These are phyloP conservation scores for Priceomyces medius DNA, from an alignment of 805 yeast species.

Conservation along the genomic window DNA sequence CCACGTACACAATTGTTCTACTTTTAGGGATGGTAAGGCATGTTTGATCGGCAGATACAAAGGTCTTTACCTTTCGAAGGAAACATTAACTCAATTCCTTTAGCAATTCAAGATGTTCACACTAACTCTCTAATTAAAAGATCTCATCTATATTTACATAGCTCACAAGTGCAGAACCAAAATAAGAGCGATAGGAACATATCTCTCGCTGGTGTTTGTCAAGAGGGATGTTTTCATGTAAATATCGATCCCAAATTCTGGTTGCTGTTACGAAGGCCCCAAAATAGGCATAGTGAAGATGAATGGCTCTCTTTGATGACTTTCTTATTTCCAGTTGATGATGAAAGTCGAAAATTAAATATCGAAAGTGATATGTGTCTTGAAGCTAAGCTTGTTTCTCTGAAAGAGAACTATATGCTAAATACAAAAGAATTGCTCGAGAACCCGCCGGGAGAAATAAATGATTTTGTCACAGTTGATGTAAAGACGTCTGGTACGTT, in stretches of 20 bases:
- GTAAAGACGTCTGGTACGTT: constrained; percentile 23
- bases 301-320: constrained; percentile 19
- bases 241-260: constrained; percentile 11
- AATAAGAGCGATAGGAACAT: constrained; percentile 11
- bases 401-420: constrained; percentile 18
- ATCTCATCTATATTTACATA: constrained; percentile 18
- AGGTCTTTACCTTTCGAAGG: constrained; percentile 6
- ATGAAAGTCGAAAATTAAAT: not conserved
- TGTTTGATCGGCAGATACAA: not conserved
- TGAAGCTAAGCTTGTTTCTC: constrained; percentile 24
- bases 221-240: constrained; percentile 21
- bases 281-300: constrained; percentile 10
- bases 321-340: constrained; percentile 19
- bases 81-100: constrained; percentile 14
- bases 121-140: constrained; percentile 12
- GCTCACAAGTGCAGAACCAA: constrained; percentile 8
- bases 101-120: constrained; percentile 17
- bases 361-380: constrained; percentile 8
- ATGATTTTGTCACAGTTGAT: constrained; percentile 17
- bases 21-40: not conserved
- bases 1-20: not conserved
- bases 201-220: constrained; percentile 17
- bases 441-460: constrained; percentile 19
- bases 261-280: constrained; percentile 2
- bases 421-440: constrained; percentile 23